Conservation (phyloP, 2,329 filamentous ascomycete species). For the Fusarium sublunatum region DNA sequence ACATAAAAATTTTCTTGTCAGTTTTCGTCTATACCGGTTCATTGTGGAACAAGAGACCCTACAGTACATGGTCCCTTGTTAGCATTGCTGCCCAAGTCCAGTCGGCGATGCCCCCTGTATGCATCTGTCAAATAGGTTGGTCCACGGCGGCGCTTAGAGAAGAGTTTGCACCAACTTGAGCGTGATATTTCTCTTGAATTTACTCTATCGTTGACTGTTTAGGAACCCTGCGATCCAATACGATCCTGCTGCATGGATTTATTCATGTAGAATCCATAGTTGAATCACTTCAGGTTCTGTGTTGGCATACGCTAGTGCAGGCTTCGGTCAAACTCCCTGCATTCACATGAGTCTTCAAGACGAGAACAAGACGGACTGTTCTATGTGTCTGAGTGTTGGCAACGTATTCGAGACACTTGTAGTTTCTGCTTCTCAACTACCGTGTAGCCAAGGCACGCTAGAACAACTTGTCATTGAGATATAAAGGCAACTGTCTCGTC, state of each 20-base stretch:
- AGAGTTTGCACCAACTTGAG: constrained; percentile 3
- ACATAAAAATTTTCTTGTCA: constrained; percentile 16
- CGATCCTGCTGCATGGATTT: constrained; percentile 14
- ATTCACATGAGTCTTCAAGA: constrained; percentile 21
- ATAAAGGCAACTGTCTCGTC: constrained; percentile 3
- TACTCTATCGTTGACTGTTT: background rate
- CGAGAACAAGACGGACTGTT: constrained; percentile 29
- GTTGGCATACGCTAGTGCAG: constrained; percentile 33
- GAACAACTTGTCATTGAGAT: constrained; percentile 1
- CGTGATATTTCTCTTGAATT: background rate
- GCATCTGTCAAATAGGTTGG: constrained; percentile 26
- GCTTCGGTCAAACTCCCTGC: constrained; percentile 16
- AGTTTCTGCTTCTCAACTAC: constrained; percentile 4
- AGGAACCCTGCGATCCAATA: constrained; percentile 13
- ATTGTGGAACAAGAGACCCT: constrained; percentile 22
- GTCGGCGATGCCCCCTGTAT: constrained; percentile 35
- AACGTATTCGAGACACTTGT: constrained; percentile 10
- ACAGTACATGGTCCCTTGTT: constrained; percentile 8
- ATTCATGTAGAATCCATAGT: no score
- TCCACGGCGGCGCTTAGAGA: constrained; percentile 38
- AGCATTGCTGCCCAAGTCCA: constrained; percentile 39
- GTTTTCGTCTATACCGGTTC: constrained; percentile 7
- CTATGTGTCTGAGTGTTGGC: constrained; percentile 29
- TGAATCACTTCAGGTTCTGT: constrained; percentile 22
- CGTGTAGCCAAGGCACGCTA: constrained; percentile 8